Evolutionary conservation across 2,329 filamentous ascomycete species (phyloP).

Genomic region (Nannizzia gypsea): DNA sequence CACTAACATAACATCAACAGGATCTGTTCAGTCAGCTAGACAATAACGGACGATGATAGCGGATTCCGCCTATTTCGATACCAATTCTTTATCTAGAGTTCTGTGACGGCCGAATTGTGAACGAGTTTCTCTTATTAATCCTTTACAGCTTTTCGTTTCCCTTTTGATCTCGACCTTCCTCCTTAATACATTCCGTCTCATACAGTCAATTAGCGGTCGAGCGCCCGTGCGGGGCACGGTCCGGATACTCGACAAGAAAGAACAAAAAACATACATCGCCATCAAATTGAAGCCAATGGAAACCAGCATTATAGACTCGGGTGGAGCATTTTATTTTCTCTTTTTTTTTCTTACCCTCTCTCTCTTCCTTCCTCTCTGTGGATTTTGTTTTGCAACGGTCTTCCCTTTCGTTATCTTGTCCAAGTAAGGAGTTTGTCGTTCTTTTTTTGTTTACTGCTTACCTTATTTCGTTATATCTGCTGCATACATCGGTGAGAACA

Average conservation of each 20-base stretch:
- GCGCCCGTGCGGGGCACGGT: slow-evolving; percentile 13
- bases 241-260: slow-evolving; percentile 8
- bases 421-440: neutral
- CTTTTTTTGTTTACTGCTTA: neutral
- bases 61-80: neutral
- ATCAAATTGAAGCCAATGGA: slow-evolving; percentile 11
- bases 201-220: slow-evolving; percentile 5
- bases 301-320: slow-evolving; percentile 16
- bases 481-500: slow-evolving; percentile 7
- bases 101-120: slow-evolving; percentile 9
- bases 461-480: slow-evolving; percentile 4
- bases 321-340: slow-evolving; percentile 12
- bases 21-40: slow-evolving; percentile 45
- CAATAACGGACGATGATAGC: slow-evolving; percentile 27
- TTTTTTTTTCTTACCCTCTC: neutral
- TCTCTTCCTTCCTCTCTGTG: slow-evolving; percentile 4
- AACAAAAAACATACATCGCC: neutral
- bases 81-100: slow-evolving; percentile 36
- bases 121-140: slow-evolving; percentile 2
- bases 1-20: slow-evolving; percentile 19
- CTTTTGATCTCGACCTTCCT: neutral
- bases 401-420: neutral
- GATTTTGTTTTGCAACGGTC: slow-evolving; percentile 1
- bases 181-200: slow-evolving; percentile 6
- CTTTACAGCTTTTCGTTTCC: neutral